Evolutionary conservation across 2,329 filamentous ascomycete genomes (phyloP).

Genomic region (Pseudocercospora pini-densiflorae): DNA sequence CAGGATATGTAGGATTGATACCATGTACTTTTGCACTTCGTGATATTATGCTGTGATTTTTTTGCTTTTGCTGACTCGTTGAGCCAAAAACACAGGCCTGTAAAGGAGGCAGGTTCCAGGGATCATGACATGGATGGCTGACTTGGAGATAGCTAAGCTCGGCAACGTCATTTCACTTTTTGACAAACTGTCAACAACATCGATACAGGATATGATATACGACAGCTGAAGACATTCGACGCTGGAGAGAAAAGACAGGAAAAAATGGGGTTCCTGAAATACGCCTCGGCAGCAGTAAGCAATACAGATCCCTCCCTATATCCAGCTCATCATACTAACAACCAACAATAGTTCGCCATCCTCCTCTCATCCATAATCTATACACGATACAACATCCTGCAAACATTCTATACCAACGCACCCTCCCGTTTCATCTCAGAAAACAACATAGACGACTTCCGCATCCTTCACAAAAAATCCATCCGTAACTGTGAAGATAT

Average conservation of each 20-base stretch:
- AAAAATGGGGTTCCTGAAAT: not conserved
- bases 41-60: not conserved
- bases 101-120: not conserved
- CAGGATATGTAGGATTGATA: slow-evolving; percentile 9
- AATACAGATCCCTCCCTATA: not conserved
- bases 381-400: slow-evolving; percentile 20
- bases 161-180: slow-evolving; percentile 1
- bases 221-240: not conserved
- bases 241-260: too few species aligned
- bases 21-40: not conserved
- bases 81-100: slow-evolving; percentile 6
- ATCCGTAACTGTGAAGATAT: slow-evolving; percentile 52
- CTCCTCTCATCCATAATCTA: slow-evolving; percentile 31
- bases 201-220: not conserved
- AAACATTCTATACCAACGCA: slow-evolving; percentile 29
- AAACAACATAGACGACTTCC: slow-evolving; percentile 29
- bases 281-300: slow-evolving; percentile 2
- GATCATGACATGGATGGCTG: slow-evolving; percentile 4
- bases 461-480: slow-evolving; percentile 42
- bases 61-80: not conserved
- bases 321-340: not conserved
- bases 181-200: slow-evolving; percentile 2
- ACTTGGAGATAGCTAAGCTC: not conserved
- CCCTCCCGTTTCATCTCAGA: slow-evolving; percentile 20
- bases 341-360: slow-evolving; percentile 13